phyloP scores from a whole-genome alignment of 2,329 filamentous ascomycete genomes.

The Arachnopeziza araneosa region DNA sequence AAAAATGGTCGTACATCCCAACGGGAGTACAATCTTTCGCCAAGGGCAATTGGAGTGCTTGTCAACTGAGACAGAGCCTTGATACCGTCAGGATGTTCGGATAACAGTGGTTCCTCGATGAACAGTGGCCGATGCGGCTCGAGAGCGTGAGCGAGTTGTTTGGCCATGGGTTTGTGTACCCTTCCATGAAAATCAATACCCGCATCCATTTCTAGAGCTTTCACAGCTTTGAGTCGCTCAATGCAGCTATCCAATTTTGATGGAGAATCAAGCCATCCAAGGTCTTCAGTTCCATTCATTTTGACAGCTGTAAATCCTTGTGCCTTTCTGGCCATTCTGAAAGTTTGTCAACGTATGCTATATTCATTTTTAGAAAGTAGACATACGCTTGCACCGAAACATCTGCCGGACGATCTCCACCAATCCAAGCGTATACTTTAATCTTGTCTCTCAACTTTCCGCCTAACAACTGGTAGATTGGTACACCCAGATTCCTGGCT shows the following conservation, averaged over 20 bases:
- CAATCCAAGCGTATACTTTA: slow-evolving; percentile 74
- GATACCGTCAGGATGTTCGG: slow-evolving; percentile 38
- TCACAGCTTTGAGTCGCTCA: slow-evolving; percentile 63
- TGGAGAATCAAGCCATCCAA: slow-evolving; percentile 72
- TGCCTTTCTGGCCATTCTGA: slow-evolving; percentile 47
- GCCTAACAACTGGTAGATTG: slow-evolving; percentile 68
- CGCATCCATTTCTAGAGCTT: slow-evolving; percentile 63
- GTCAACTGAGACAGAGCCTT: slow-evolving; percentile 53
- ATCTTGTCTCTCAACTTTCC: slow-evolving; percentile 67
- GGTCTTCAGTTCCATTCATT: slow-evolving; percentile 74
- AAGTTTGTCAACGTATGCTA: background rate
- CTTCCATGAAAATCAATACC: slow-evolving; percentile 76
- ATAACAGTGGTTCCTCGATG: slow-evolving; percentile 68
- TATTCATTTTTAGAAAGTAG: background rate
- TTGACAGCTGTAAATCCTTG: slow-evolving; percentile 66
- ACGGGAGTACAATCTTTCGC: slow-evolving; percentile 64
- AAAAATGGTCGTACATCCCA: slow-evolving; percentile 72
- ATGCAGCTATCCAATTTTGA: slow-evolving; percentile 56
- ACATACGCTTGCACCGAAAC: slow-evolving; percentile 56
- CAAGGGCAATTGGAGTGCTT: slow-evolving; percentile 62
- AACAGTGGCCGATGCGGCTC: slow-evolving; percentile 68
- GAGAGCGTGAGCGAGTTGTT: slow-evolving; percentile 62
- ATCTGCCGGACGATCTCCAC: slow-evolving; percentile 64
- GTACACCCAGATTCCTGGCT: slow-evolving; percentile 55
- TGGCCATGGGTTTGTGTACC: slow-evolving; percentile 75